A percentile compares a stretch with the other conserved stretches of the same genome.
Evolutionary conservation across 257 asterid genomes (phyloP).

Genomic region (Vinca minor): DNA sequence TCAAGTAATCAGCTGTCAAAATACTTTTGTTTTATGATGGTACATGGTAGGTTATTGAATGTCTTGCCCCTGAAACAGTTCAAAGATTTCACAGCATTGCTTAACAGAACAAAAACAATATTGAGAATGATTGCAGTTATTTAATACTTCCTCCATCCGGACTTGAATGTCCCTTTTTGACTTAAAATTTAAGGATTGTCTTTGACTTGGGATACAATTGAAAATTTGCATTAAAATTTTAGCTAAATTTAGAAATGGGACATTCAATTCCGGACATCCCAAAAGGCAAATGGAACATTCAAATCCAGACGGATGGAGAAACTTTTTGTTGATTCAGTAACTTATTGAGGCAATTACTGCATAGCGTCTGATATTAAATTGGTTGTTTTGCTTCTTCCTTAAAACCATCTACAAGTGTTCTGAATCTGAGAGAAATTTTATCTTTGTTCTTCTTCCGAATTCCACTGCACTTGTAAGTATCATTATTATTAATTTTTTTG

Average conservation of each 20-base stretch:
- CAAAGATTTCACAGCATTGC: not conserved
- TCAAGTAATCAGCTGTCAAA: not conserved
- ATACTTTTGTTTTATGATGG: not conserved
- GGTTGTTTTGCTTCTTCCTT: not conserved
- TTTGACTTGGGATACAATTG: too few species aligned
- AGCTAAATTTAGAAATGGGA: too few species aligned
- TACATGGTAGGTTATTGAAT: not conserved
- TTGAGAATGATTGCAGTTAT: not conserved
- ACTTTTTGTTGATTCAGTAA: not conserved
- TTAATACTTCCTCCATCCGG: too few species aligned
- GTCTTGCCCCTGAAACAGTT: not conserved
- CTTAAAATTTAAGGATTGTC: too few species aligned
- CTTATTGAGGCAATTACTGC: not conserved
- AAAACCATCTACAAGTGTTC: not conserved
- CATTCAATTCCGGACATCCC: too few species aligned
- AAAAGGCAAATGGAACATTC: too few species aligned
- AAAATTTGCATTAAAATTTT: too few species aligned
- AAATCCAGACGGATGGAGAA: too few species aligned
- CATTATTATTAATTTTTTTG: not conserved
- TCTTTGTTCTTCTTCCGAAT: not conserved
- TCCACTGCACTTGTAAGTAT: too few species aligned
- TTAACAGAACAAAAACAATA: not conserved
- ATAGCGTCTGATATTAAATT: not conserved
- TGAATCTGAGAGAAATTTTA: not conserved
- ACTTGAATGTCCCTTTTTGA: too few species aligned